Conservation (phyloP, 2,329 filamentous ascomycete species). For the Alternaria dauci region DNA sequence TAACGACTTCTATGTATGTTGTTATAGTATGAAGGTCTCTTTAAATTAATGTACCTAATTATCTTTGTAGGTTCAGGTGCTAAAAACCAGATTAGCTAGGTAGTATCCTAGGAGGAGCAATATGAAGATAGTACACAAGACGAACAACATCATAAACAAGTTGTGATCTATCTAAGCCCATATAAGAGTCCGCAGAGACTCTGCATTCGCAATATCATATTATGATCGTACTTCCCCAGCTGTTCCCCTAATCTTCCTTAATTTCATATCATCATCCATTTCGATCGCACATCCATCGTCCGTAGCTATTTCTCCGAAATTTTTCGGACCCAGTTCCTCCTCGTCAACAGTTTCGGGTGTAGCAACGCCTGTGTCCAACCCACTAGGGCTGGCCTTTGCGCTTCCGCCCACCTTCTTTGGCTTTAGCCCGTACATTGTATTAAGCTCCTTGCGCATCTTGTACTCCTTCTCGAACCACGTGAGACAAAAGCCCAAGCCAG, state of each 20-base stretch:
- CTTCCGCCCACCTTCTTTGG: constrained; percentile 11
- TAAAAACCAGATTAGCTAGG: background rate
- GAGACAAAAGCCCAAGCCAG: constrained; percentile 44
- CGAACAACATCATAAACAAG: background rate
- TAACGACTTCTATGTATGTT: too few species aligned
- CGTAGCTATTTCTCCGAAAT: background rate
- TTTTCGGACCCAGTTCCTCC: background rate
- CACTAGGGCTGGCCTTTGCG: background rate
- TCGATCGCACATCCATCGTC: background rate
- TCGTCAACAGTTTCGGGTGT: background rate
- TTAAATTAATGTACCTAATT: background rate
- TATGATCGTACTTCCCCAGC: background rate
- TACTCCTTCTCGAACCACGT: constrained; percentile 50
- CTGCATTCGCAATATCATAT: background rate
- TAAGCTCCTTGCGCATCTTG: constrained; percentile 49
- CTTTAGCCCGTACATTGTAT: constrained; percentile 54
- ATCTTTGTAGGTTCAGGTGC: background rate
- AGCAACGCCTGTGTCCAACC: background rate
- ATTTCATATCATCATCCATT: background rate
- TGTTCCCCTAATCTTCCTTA: background rate
- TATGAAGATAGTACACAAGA: background rate
- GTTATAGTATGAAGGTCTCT: too few species aligned
- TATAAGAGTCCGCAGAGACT: background rate
- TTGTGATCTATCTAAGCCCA: background rate
- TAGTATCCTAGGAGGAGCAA: background rate